Base-by-base conservation (phyloP, 2,329 filamentous ascomycete genomes). In the Madurella mycetomatis region DNA sequence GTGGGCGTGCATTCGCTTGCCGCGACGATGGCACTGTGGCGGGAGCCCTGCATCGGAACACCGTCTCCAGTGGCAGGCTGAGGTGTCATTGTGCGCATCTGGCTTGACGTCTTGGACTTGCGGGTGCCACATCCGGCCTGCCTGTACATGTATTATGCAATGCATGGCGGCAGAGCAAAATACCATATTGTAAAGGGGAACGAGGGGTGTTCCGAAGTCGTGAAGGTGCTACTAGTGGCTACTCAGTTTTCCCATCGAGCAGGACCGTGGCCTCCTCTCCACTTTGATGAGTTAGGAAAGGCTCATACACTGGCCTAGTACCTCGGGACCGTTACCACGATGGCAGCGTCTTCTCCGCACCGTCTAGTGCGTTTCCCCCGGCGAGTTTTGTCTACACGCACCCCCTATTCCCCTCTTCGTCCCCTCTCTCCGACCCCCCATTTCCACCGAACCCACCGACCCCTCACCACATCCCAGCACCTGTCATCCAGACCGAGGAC, bases 51-150 rank as follows among this genome's bases (percentile, higher is more conserved):
- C 56, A 54, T 57, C 41, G 43, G 34, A 50, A 41, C 41, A 31
- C 47, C 53, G 32, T 49, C 44, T 42, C 43, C 32, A 42, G 46
- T 44, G 51, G 43, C 42, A 32, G 46, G 44, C 41, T 37, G n/a
- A 47, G 53, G 59, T 60, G 55, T 54, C 48, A 57, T 57, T 39
- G 60, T 41, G 34, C 50, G 49, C 51, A 51, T 51, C 42, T 46
- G 46, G 48, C 18, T 55, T 41, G 34, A 48, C 44, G 44, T 49
- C 49, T 51, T 54, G 50, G 48, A 49, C 40, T 17, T 25, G 46
- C 60, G 60, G 62, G 57, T 58, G 61, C 56, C 52, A 58, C 59
- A 59, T 61, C 60, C 62, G 62, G 52, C 52, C 59, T 47, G 43
- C 48, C 49, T 48, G 56, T 44, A 39, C 12, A 55, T 57, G 50